Conservation (phyloP, 148 eudicot species). For the Fagopyrum esculentum region DNA sequence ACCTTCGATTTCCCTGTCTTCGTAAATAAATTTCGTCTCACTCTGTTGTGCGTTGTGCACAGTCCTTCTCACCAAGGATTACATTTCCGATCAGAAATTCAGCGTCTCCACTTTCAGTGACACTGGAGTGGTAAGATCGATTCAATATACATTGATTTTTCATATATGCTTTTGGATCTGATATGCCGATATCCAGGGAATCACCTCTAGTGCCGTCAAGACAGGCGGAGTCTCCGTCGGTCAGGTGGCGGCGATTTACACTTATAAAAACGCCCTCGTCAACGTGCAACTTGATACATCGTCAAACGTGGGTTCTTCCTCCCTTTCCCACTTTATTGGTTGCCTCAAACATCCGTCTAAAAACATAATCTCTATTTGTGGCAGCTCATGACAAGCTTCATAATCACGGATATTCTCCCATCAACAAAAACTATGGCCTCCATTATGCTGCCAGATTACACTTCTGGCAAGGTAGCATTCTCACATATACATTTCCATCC, state of each 20-base stretch:
- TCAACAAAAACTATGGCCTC: slow-evolving; percentile 79
- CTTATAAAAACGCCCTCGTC: slow-evolving; percentile 50
- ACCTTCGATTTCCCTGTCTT: neutral
- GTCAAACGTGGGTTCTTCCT: slow-evolving; percentile 51
- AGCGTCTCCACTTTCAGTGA: slow-evolving; percentile 61
- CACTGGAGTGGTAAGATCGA: slow-evolving; percentile 62
- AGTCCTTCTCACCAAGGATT: slow-evolving; percentile 84
- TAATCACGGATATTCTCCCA: slow-evolving; percentile 51
- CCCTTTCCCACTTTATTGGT: neutral
- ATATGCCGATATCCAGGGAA: slow-evolving; percentile 26
- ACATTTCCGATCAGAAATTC: slow-evolving; percentile 73
- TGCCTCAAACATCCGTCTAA: neutral
- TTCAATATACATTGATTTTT: neutral
- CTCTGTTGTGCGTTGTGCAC: slow-evolving; percentile 10
- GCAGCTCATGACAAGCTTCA: slow-evolving; percentile 72
- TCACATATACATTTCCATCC: neutral
- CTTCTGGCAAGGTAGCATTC: slow-evolving; percentile 63
- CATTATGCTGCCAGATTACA: slow-evolving; percentile 59
- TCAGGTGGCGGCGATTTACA: slow-evolving; percentile 68
- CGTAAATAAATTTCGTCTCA: neutral
- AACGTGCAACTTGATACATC: slow-evolving; percentile 77
- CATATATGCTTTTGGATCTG: neutral
- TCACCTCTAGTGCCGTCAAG: slow-evolving; percentile 84
- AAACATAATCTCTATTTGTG: neutral
- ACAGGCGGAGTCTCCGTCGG: slow-evolving; percentile 88